Conservation (phyloP, 2,329 filamentous ascomycete species). For the Aspergillus pseudoviridinutans region DNA sequence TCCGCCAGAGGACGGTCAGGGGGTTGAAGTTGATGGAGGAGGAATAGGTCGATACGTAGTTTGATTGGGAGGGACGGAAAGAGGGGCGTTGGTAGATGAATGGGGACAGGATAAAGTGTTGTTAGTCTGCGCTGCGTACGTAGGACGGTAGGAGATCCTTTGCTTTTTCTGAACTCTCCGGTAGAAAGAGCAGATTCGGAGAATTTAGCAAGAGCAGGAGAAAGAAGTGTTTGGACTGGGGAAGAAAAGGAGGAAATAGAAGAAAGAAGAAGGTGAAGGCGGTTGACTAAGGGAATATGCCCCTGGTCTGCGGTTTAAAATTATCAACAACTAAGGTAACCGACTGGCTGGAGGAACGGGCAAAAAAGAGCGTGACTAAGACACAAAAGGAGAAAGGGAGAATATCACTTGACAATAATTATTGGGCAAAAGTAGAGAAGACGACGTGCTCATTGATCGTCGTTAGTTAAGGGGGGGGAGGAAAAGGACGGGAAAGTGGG, state of each 20-base stretch:
- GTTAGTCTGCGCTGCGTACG: not conserved
- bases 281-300: not conserved
- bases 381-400: constrained; percentile 1
- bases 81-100: constrained; percentile 7
- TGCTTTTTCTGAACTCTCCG: not conserved
- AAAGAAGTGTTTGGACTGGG: not conserved
- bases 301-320: not conserved
- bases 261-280: not conserved
- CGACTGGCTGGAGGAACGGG: constrained; percentile 3
- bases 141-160: not conserved
- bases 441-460: not conserved
- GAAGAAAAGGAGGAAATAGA: constrained; percentile 1
- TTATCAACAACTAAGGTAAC: not conserved
- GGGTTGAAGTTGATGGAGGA: constrained; percentile 2
- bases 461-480: not conserved
- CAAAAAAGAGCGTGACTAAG: not conserved
- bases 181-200: not conserved
- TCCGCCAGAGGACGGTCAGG: constrained; percentile 13
- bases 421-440: not conserved
- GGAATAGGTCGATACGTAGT: not conserved
- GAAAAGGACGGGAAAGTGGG: not conserved
- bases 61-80: constrained; percentile 10
- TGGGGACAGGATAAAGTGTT: not conserved
- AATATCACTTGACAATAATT: constrained; percentile 5
- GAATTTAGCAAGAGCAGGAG: not conserved